Evolutionary conservation across 2,329 filamentous ascomycete species (phyloP).

Genomic region (Parafenestella ontariensis): DNA sequence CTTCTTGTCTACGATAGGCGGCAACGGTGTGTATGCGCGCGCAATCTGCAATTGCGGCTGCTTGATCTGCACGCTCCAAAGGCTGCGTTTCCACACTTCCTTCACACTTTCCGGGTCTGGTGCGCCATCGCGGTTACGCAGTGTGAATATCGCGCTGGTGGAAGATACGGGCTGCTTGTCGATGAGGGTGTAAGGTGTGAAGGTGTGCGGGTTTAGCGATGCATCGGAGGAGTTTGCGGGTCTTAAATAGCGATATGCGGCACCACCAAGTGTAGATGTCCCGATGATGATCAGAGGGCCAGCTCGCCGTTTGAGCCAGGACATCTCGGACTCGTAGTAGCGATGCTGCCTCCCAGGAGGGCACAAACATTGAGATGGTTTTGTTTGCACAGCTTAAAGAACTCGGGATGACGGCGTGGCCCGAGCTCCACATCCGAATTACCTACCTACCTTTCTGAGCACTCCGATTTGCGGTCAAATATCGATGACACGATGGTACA

Average conservation of each 20-base stretch:
- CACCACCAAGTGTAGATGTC: slow-evolving; percentile 42
- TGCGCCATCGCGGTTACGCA: slow-evolving; percentile 54
- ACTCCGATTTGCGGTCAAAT: neutral
- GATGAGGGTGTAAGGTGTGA: slow-evolving; percentile 71
- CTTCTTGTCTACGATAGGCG: slow-evolving; percentile 56
- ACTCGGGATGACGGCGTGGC: slow-evolving; percentile 13
- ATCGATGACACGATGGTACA: neutral
- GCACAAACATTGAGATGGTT: neutral
- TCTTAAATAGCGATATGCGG: slow-evolving; percentile 41
- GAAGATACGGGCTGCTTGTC: slow-evolving; percentile 68
- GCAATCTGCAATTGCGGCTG: slow-evolving; percentile 94
- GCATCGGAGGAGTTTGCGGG: slow-evolving; percentile 31
- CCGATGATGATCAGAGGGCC: slow-evolving; percentile 43
- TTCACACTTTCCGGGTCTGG: slow-evolving; percentile 40
- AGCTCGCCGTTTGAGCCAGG: slow-evolving; percentile 37
- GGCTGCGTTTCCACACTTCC: slow-evolving; percentile 64
- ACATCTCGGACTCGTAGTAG: slow-evolving; percentile 25
- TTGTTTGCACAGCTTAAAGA: neutral
- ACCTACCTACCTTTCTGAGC: neutral
- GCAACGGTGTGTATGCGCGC: slow-evolving; percentile 88
- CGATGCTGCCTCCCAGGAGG: neutral
- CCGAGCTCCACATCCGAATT: neutral
- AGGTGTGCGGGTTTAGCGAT: slow-evolving; percentile 64
- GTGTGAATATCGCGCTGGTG: slow-evolving; percentile 72
- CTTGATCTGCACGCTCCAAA: slow-evolving; percentile 92